Evolutionary conservation across 768 basidiomycete genomes (phyloP).

Genomic region (Cubamyces lactineus): DNA sequence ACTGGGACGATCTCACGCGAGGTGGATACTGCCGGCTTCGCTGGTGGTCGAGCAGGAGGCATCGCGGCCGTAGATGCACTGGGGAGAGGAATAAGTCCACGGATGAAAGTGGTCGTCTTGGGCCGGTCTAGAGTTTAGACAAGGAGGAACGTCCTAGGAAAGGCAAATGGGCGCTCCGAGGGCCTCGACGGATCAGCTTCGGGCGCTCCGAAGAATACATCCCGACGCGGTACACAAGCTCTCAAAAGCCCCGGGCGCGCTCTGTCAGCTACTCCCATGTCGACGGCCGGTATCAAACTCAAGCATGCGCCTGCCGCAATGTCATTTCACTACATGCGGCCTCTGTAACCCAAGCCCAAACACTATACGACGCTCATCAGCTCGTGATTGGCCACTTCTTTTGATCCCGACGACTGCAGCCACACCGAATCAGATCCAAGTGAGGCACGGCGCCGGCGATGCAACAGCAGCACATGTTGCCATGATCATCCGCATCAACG

Average conservation of each 20-base stretch:
- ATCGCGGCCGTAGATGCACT: constrained; percentile 12
- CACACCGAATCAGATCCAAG: no score
- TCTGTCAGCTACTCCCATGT: no score
- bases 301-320: background rate
- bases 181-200: no score
- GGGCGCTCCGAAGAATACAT: no score
- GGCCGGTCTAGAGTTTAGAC: no score
- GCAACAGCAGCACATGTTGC: constrained; percentile 5
- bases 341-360: background rate
- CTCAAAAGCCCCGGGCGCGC: no score
- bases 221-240: no score
- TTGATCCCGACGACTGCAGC: background rate
- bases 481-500: background rate
- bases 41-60: constrained; percentile 23
- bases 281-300: no score
- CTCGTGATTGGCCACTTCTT: constrained; percentile 3
- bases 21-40: constrained; percentile 19
- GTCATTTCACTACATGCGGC: background rate
- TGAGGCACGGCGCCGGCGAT: constrained; percentile 1
- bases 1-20: constrained; percentile 53
- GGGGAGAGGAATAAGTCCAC: no score
- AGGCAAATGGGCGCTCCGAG: background rate
- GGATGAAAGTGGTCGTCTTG: no score
- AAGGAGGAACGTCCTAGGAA: no score
- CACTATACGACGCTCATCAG: background rate